Percentiles rank a stretch among this genome's conserved stretches.
Conservation (phyloP, 441 rosid species). For the Gossypium aridum region DNA sequence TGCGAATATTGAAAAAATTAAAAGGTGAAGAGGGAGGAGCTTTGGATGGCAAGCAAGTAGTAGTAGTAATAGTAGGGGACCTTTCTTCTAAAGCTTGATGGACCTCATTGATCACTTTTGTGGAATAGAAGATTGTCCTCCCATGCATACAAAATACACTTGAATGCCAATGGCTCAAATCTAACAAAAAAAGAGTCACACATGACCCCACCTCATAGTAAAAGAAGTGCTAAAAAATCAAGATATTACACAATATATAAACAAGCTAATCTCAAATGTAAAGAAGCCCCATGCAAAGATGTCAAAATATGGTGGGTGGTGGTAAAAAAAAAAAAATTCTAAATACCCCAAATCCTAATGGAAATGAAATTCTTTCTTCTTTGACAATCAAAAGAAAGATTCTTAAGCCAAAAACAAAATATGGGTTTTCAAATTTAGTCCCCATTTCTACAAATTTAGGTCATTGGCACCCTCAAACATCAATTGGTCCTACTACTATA, state of each 20-base stretch:
- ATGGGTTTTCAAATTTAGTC: background rate
- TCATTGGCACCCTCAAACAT: background rate
- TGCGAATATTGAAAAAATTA: no score
- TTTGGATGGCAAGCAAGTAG: slow-evolving; percentile 18
- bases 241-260: background rate
- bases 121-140: slow-evolving; percentile 61
- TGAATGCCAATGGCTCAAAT: slow-evolving; percentile 17
- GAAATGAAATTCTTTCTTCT: slow-evolving; percentile 69
- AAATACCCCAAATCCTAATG: slow-evolving; percentile 22
- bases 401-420: slow-evolving; percentile 24
- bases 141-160: slow-evolving; percentile 21
- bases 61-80: slow-evolving; percentile 18
- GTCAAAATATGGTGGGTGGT: slow-evolving; percentile 24
- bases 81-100: slow-evolving; percentile 38
- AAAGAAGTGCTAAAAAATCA: background rate
- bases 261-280: background rate
- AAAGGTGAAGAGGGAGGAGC: slow-evolving; percentile 16
- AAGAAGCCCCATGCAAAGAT: slow-evolving; percentile 8
- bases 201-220: slow-evolving; percentile 18
- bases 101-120: slow-evolving; percentile 52
- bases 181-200: slow-evolving; percentile 2
- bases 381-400: slow-evolving; percentile 64
- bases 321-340: background rate
- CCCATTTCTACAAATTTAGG: background rate
- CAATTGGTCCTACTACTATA: background rate